These are phyloP conservation scores for Nevesoporus exiguus DNA, from an alignment of 768 basidiomycete species.

Conservation along the genomic window DNA sequence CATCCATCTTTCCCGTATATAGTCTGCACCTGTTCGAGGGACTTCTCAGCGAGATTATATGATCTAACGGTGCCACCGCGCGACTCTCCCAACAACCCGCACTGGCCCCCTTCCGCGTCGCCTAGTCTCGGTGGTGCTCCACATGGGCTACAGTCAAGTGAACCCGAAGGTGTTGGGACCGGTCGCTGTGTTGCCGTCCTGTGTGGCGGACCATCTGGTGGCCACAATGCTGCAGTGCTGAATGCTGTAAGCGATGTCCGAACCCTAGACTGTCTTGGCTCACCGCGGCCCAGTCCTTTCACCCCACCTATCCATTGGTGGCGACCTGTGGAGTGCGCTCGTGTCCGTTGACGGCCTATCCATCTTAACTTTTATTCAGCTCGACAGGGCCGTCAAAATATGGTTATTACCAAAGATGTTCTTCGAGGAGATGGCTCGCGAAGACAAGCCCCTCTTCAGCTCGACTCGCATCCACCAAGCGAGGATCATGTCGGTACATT, in stretches of 20 bases:
- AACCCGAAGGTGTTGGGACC: slow-evolving; percentile 56
- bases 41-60: slow-evolving; percentile 68
- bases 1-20: slow-evolving; percentile 58
- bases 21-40: slow-evolving; percentile 70
- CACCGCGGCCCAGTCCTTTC: slow-evolving; percentile 53
- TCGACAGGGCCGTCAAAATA: slow-evolving; percentile 73
- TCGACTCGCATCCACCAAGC: slow-evolving; percentile 63
- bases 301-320: slow-evolving; percentile 57
- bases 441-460: slow-evolving; percentile 77
- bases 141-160: slow-evolving; percentile 60
- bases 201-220: slow-evolving; percentile 68
- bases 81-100: slow-evolving; percentile 46
- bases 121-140: slow-evolving; percentile 64
- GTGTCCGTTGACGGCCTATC: not conserved
- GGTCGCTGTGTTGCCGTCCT: slow-evolving; percentile 62
- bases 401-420: slow-evolving; percentile 54
- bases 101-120: slow-evolving; percentile 49
- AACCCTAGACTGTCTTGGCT: not conserved
- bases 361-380: slow-evolving; percentile 35
- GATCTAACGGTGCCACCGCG: slow-evolving; percentile 45
- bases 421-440: slow-evolving; percentile 43
- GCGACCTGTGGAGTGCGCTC: slow-evolving; percentile 73
- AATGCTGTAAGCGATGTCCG: slow-evolving; percentile 46
- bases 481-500: slow-evolving; percentile 58
- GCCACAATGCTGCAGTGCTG: slow-evolving; percentile 67